A percentile compares a stretch with the other conserved stretches of the same genome.
These are phyloP conservation scores for Alternaria sp. DNA, from an alignment of 2,329 filamentous ascomycete species.

Conservation along the genomic window DNA sequence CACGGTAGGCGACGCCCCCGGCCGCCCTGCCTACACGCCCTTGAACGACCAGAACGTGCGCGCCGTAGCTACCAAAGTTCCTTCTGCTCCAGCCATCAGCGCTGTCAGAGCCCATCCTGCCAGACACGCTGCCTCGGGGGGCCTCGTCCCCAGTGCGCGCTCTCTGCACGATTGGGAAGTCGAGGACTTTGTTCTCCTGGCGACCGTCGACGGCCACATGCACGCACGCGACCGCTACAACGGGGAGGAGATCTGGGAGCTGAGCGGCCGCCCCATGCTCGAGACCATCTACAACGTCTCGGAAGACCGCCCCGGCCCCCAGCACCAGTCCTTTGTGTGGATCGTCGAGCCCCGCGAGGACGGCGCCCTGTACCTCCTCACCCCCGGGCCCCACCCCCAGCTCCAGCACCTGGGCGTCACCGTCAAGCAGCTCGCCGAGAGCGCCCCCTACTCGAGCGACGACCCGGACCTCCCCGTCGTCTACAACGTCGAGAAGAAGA, in stretches of 20 bases:
- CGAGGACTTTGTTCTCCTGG: slow-evolving; percentile 99
- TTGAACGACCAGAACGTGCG: slow-evolving; percentile 71
- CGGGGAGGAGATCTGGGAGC: slow-evolving; percentile 83
- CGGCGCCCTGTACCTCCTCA: slow-evolving; percentile 86
- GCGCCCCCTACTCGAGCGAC: slow-evolving; percentile 76
- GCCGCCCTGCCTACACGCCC: slow-evolving; percentile 35
- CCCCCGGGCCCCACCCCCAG: slow-evolving; percentile 67
- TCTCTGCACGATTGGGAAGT: slow-evolving; percentile 99
- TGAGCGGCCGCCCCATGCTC: slow-evolving; percentile 87
- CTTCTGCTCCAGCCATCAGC: slow-evolving; percentile 79
- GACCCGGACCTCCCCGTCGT: slow-evolving; percentile 72
- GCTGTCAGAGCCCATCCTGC: slow-evolving; percentile 94
- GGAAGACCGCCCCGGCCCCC: slow-evolving; percentile 35
- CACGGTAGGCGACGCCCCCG: slow-evolving; percentile 24
- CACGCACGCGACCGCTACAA: slow-evolving; percentile 89
- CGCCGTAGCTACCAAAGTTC: slow-evolving; percentile 86
- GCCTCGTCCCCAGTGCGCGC: slow-evolving; percentile 77
- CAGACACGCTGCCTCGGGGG: slow-evolving; percentile 55
- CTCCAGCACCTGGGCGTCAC: slow-evolving; percentile 73
- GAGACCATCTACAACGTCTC: slow-evolving; percentile 79
- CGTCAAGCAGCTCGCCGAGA: slow-evolving; percentile 87
- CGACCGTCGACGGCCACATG: slow-evolving; percentile 98
- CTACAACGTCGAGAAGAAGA: slow-evolving; percentile 92
- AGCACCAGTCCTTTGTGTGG: slow-evolving; percentile 89
- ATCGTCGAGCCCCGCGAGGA: slow-evolving; percentile 91